Conservation (phyloP, 2,329 filamentous ascomycete species). For the Ophiostoma ulmi region DNA sequence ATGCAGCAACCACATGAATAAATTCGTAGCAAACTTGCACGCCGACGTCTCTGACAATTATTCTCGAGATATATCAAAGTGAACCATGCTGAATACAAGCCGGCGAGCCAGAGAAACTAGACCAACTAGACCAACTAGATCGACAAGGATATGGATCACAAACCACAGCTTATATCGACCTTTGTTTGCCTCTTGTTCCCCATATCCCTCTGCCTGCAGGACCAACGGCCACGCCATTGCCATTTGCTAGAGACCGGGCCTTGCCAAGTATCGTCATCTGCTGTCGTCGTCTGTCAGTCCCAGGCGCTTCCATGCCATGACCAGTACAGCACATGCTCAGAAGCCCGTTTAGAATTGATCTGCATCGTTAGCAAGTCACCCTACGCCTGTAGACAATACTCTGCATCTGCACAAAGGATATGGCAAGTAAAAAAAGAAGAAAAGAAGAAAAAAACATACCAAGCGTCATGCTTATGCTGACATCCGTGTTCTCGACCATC, state of each 20-base stretch:
- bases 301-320: not conserved
- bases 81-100: too few relatives aligned
- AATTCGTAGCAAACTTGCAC: not conserved
- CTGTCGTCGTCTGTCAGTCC: not conserved
- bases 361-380: slow-evolving; percentile 12
- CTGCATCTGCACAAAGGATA: not conserved
- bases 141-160: not conserved
- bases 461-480: slow-evolving; percentile 70
- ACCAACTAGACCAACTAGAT: too few relatives aligned
- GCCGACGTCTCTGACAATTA: not conserved
- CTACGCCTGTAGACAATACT: too few relatives aligned
- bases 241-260: not conserved
- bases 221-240: too few relatives aligned
- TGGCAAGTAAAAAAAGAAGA: not conserved
- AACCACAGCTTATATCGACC: not conserved
- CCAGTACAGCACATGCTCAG: not conserved
- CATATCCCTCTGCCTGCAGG: too few relatives aligned
- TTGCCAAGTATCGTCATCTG: not conserved
- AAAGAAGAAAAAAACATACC: slow-evolving; percentile 38
- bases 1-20: not conserved
- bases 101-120: too few relatives aligned
- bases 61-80: not conserved
- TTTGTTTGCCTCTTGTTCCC: not conserved
- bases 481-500: slow-evolving; percentile 94
- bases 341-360: slow-evolving; percentile 18